A percentile compares a stretch with the other conserved stretches of the same genome.
phyloP scores from a whole-genome alignment of 495 filamentous ascomycete genomes.

The Oidiodendron maius region DNA sequence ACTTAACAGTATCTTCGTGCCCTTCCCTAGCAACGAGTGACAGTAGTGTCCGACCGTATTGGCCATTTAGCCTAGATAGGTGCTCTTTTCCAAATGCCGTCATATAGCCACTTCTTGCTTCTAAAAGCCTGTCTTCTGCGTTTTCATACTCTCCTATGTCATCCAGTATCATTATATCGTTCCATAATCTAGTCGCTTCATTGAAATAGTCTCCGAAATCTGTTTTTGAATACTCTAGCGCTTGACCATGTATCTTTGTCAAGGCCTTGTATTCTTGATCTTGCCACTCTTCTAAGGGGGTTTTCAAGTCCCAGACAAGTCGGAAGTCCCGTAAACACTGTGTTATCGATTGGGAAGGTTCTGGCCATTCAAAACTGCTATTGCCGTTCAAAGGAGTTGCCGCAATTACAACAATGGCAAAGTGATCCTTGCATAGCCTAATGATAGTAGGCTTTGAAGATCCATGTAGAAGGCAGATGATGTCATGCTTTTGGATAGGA shows the following conservation, averaged over 20 bases:
- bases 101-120: constrained; percentile 9
- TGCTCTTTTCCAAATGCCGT: constrained; percentile 2
- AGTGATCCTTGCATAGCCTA: constrained; percentile 20
- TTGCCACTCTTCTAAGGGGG: constrained; percentile 2
- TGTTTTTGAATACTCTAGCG: constrained; percentile 6
- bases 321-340: constrained; percentile 15
- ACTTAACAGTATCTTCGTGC: background rate
- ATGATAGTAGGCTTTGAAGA: constrained; percentile 21
- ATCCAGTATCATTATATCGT: constrained; percentile 13
- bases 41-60: background rate
- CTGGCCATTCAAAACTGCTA: background rate
- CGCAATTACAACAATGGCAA: constrained; percentile 20
- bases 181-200: constrained; percentile 13
- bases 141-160: constrained; percentile 16
- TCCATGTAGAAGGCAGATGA: constrained; percentile 26
- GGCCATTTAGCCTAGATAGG: constrained; percentile 1
- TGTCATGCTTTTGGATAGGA: constrained; percentile 16
- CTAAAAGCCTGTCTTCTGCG: constrained; percentile 18
- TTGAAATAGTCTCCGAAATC: constrained; percentile 4
- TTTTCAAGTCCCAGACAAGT: constrained; percentile 22
- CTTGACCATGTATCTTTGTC: constrained; percentile 2
- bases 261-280: constrained; percentile 9
- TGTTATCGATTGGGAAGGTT: constrained; percentile 10
- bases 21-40: background rate
- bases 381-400: constrained; percentile 9